phyloP scores from a whole-genome alignment of 352 stramenopile species.

The Hyaloperonospora brassicae region DNA sequence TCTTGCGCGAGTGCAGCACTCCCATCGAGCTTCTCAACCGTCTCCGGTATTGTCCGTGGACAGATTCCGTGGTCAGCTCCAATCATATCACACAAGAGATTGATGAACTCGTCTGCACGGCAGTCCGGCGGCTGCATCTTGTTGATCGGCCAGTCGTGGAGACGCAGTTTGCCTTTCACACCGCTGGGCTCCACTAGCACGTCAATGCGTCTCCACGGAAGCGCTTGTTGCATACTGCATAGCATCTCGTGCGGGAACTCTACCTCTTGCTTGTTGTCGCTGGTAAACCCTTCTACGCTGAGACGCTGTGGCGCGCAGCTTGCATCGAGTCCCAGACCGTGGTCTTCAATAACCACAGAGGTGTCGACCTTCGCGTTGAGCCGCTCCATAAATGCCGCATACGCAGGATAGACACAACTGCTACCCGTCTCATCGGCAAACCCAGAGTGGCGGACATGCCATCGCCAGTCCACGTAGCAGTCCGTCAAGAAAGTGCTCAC shows the following conservation, averaged over 20 bases:
- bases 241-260: constrained; percentile 65
- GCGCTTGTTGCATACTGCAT: constrained; percentile 34
- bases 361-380: constrained; percentile 44
- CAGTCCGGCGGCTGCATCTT: constrained; percentile 69
- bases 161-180: constrained; percentile 56
- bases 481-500: constrained; percentile 42
- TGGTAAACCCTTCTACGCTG: constrained; percentile 56
- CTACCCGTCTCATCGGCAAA: constrained; percentile 23
- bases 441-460: constrained; percentile 62
- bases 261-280: constrained; percentile 74
- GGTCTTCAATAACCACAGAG: constrained; percentile 29
- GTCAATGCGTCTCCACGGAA: constrained; percentile 60
- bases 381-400: constrained; percentile 24
- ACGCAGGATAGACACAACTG: neutral
- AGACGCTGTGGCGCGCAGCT: constrained; percentile 28
- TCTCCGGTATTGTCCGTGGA: constrained; percentile 18
- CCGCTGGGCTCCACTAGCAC: constrained; percentile 52
- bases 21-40: constrained; percentile 14
- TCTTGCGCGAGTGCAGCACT: constrained; percentile 17
- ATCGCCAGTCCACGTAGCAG: constrained; percentile 53
- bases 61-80: constrained; percentile 47
- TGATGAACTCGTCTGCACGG: constrained; percentile 59
- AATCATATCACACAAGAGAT: constrained; percentile 64
- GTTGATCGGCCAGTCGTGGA: constrained; percentile 77
- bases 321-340: constrained; percentile 35